phyloP scores from a whole-genome alignment of 139 green algal species.

The Desmodesmus armatus region DNA sequence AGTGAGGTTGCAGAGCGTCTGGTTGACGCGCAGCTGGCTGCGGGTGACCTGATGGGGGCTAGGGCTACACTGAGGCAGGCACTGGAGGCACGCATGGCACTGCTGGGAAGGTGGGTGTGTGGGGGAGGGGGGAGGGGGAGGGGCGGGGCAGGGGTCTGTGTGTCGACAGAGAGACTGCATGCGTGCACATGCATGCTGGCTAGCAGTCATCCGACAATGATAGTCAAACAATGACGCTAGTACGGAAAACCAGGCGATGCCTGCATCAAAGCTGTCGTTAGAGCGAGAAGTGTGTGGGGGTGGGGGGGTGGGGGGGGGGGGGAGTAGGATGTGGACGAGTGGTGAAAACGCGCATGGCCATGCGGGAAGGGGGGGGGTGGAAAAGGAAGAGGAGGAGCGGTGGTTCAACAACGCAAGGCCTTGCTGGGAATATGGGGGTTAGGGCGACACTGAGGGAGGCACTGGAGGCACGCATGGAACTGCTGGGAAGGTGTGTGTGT shows the following conservation, averaged over 20 bases:
- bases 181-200: too few relatives aligned
- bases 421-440: too few relatives aligned
- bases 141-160: background rate
- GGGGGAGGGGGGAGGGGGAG: background rate
- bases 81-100: slow-evolving; percentile 22
- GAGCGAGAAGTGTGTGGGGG: background rate
- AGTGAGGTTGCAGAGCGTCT: slow-evolving; percentile 36
- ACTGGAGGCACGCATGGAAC: slow-evolving; percentile 22
- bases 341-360: background rate
- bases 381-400: too few relatives aligned
- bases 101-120: slow-evolving; percentile 28
- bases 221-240: too few relatives aligned
- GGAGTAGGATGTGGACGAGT: background rate
- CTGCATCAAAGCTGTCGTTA: background rate
- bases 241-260: too few relatives aligned
- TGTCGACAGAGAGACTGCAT: too few relatives aligned
- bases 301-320: background rate
- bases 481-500: slow-evolving; percentile 29
- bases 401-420: too few relatives aligned
- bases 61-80: slow-evolving; percentile 8
- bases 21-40: slow-evolving; percentile 29
- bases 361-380: background rate
- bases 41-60: slow-evolving; percentile 20
- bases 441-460: slow-evolving; percentile 9
- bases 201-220: too few relatives aligned